Evolutionary conservation across 257 asterid genomes (phyloP).

Genomic region (Solanum chmielewskii): DNA sequence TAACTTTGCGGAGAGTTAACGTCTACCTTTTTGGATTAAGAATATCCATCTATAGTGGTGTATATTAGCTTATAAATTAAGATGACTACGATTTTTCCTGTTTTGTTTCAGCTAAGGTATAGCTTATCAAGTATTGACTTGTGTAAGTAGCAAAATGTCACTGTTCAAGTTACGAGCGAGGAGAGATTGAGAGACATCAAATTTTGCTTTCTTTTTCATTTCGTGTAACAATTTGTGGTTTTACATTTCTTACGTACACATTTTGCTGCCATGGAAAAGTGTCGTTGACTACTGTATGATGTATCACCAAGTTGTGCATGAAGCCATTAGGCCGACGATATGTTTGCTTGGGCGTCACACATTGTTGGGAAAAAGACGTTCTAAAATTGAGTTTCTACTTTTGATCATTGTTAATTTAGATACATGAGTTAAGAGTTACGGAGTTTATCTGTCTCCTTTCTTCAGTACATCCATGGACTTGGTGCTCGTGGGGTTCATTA

Average conservation of each 20-base stretch:
- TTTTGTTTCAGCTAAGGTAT: neutral
- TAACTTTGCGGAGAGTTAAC: neutral
- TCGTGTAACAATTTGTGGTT: neutral
- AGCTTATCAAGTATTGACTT: neutral
- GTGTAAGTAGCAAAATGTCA: neutral
- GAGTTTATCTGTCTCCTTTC: neutral
- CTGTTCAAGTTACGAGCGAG: neutral
- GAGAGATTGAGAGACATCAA: neutral
- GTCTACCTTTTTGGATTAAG: neutral
- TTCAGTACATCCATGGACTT: slow-evolving; percentile 61
- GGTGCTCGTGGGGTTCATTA: slow-evolving; percentile 77
- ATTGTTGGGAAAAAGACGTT: neutral
- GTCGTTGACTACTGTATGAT: neutral
- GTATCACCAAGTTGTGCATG: neutral
- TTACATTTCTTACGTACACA: neutral
- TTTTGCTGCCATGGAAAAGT: neutral
- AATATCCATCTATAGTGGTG: neutral
- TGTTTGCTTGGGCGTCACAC: neutral
- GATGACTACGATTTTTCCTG: neutral
- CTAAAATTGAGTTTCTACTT: neutral
- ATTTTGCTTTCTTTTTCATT: neutral
- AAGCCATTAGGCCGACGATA: neutral
- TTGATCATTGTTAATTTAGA: neutral
- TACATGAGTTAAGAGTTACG: slow-evolving; percentile 1
- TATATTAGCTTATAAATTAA: neutral